Percentiles rank a stretch among this genome's conserved stretches.
These are phyloP conservation scores for Suillus lakei DNA, from an alignment of 768 basidiomycete genomes.

Conservation along the genomic window DNA sequence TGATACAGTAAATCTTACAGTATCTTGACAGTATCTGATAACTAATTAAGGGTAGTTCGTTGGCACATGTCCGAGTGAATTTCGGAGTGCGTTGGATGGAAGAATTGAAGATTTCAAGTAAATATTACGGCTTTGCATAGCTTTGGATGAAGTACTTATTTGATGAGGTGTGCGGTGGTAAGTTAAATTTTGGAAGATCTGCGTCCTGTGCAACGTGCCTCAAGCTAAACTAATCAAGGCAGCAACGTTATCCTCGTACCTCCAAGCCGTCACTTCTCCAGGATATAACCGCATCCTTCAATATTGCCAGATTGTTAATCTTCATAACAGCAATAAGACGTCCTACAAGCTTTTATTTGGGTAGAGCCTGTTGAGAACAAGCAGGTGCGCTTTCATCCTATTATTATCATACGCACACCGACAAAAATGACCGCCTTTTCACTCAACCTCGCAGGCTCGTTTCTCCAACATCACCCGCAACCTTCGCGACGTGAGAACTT, in stretches of 20 bases:
- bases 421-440: constrained; percentile 10
- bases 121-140: constrained; percentile 4
- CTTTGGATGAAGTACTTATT: constrained; percentile 1
- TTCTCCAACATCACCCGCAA: constrained; percentile 16
- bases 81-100: neutral
- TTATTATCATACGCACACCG: constrained; percentile 12
- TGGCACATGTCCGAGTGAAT: neutral
- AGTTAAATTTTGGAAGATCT: constrained; percentile 17
- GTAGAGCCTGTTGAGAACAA: constrained; percentile 16
- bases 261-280: constrained; percentile 5
- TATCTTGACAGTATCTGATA: constrained; percentile 2
- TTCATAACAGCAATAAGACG: neutral
- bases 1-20: neutral
- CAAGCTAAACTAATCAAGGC: constrained; percentile 15
- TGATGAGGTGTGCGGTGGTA: neutral
- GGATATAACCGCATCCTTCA: neutral
- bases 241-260: constrained; percentile 14
- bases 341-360: constrained; percentile 9
- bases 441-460: constrained; percentile 17
- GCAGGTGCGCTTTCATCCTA: constrained; percentile 11
- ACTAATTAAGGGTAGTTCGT: constrained; percentile 4
- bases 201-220: constrained; percentile 11
- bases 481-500: constrained; percentile 31
- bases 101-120: neutral
- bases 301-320: too few relatives aligned